Evolutionary conservation across 805 yeast species (phyloP), one percentile per base, ranked within the genome.

Genomic region (Zygotorulaspora danielsina): DNA sequence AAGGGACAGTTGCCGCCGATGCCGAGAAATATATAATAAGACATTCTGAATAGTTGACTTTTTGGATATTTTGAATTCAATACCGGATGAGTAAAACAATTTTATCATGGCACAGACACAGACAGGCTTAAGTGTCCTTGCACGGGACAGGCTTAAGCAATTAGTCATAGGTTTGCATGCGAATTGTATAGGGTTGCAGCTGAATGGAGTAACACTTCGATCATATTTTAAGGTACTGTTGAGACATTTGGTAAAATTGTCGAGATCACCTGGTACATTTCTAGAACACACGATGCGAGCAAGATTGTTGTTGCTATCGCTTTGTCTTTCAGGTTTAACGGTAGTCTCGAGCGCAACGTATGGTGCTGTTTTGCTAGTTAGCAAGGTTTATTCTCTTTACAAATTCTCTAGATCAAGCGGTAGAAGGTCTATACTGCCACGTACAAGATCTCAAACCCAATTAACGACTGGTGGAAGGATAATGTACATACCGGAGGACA

Each of bases 381-480:
- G 36, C 2, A 49, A 45, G 25, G 20, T 46, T 16, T 34, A 41
- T 10, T 34, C 42, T 17, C 24, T 47, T 24, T 51, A 47, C 36
- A 39, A 36, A 10, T 30, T 31, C 45, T 11, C 44, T 31, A 41
- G 44, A 35, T 19, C 27, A 24, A 18, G 34, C 22, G 24, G 38
- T 21, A 11, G 41, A 9, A 43, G 41, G 22, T 42, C 47, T 4
- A 16, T 36, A 1, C 34, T 59, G 36, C 46, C 55, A 25, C 44
- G 61, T 21, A 54, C 61, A 9, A 47, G 62, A 31, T 59, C 64
- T 2, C 63, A 58, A 36, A 42, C 49, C 30, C 49, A 46, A 28
- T 41, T 59, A 25, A 51, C 46, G 6, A 51, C 57, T 22, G 65
- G 65, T 13, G 62, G 61, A 11, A 49, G 65, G 36, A 55, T 58